Conservation (phyloP, 1,284 basidiomycete species). For the Moesziomyces aphidis region DNA sequence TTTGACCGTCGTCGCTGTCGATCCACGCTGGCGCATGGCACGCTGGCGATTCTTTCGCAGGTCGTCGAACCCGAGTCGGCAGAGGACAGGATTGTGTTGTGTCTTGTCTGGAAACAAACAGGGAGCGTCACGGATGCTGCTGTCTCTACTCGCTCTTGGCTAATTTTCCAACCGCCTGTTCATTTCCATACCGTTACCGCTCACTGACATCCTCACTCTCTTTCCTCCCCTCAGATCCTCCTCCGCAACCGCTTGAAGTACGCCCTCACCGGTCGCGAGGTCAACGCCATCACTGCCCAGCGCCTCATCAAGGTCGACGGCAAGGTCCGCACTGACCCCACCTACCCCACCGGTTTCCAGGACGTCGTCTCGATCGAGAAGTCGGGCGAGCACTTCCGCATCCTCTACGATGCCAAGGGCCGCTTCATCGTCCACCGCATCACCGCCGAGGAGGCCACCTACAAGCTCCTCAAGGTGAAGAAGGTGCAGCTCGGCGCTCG, state of each 20-base stretch:
- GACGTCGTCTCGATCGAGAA: slow-evolving; percentile 98
- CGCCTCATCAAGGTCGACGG: slow-evolving; percentile 98
- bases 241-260: slow-evolving; percentile 99
- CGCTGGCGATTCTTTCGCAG: too few relatives aligned
- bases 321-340: slow-evolving; percentile 98
- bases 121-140: slow-evolving; percentile 2
- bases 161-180: too few relatives aligned
- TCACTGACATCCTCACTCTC: slow-evolving; percentile 4
- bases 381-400: slow-evolving; percentile 99
- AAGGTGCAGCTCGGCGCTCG: slow-evolving; percentile 90
- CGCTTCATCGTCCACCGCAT: slow-evolving; percentile 99
- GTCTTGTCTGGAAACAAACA: too few relatives aligned
- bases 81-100: too few relatives aligned
- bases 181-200: neutral
- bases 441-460: slow-evolving; percentile 94
- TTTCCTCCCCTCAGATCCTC: slow-evolving; percentile 74
- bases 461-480: slow-evolving; percentile 98
- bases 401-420: slow-evolving; percentile 98
- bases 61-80: too few relatives aligned
- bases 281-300: slow-evolving; percentile 93
- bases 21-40: too few relatives aligned
- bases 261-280: slow-evolving; percentile 95
- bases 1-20: too few relatives aligned
- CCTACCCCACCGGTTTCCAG: slow-evolving; percentile 97
- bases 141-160: neutral